Conservation (phyloP, 2,329 filamentous ascomycete genomes). For the Botrytis pseudocinerea region DNA sequence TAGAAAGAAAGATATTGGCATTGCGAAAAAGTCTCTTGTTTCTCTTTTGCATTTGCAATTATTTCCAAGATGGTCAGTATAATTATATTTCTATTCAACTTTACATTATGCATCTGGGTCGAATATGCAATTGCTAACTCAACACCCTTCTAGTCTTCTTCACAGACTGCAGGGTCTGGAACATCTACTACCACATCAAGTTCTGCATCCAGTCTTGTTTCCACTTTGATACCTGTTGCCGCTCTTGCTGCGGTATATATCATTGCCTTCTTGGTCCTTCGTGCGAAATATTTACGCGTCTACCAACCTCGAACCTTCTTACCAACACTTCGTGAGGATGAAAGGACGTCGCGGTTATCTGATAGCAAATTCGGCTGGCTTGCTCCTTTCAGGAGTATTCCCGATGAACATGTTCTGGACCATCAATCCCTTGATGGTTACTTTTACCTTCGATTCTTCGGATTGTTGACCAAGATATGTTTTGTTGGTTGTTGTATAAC, state of each 20-base stretch:
- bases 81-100: neutral
- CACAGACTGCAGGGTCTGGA: neutral
- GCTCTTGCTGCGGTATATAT: constrained; percentile 46
- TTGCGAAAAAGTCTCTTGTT: neutral
- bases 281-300: constrained; percentile 48
- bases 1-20: neutral
- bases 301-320: constrained; percentile 57
- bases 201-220: constrained; percentile 45
- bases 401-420: constrained; percentile 78
- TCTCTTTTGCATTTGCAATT: neutral
- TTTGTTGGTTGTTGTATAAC: constrained; percentile 80
- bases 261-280: constrained; percentile 50
- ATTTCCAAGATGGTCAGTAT: neutral
- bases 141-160: neutral
- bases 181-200: constrained; percentile 22
- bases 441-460: constrained; percentile 84
- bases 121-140: constrained; percentile 3
- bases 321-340: constrained; percentile 49
- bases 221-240: constrained; percentile 50
- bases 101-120: neutral
- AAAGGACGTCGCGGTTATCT: constrained; percentile 60
- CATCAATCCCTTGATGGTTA: constrained; percentile 91
- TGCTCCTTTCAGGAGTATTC: constrained; percentile 55
- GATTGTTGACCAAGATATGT: constrained; percentile 73
- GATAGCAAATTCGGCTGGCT: constrained; percentile 66